Base-by-base conservation (phyloP, 208 protist species). In the Trypanosoma conorhini region DNA sequence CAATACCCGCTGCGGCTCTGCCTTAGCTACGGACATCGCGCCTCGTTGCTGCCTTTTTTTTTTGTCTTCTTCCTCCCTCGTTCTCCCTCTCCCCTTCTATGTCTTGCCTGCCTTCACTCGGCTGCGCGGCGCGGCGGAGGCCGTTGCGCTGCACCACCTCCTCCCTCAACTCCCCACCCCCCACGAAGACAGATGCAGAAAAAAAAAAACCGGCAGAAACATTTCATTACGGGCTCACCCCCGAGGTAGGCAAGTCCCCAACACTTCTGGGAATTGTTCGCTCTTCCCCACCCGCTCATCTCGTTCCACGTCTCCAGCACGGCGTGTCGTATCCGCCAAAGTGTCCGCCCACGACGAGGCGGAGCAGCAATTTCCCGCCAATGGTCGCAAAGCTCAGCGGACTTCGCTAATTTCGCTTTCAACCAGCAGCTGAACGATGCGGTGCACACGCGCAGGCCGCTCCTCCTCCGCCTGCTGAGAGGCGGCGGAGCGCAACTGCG, bases 381-480 rank as follows among this genome's bases (percentile, higher is more conserved):
- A 46, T 3, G 17, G 42, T 10, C n/a, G 42, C 9, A 9, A 54
- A 4, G 17, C 50, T 61, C 38, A 48, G 15, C 22, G 35, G 8
- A 5, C 0, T 15, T 61, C 8, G 56, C 22, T 40, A 24, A 7
- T 58, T 35, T 66, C 72, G 33, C n/a, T 24, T 60, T 77, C 65
- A 26, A 67, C 59, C 26, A 77, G 51, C 5, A 77, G 12, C 2
- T 64, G 57, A 58, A 72, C 65, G 40, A 77, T 72, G 24, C 35
- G 21, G 22, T 72, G 28, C 30, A 77, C 50, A 54, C 38, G 71
- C 52, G 21, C 0, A 40, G 7, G 24, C 8, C 17, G 42, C n/a
- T 5, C 51, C 5, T 64, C 12, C 4, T 0, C 58, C 33, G 17
- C 19, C 35, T 58, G 7, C 30, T 57, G 5, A 44, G 7, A 17